Base-by-base conservation (phyloP, 257 asterid genomes). In the Nyctanthes arbortristis region DNA sequence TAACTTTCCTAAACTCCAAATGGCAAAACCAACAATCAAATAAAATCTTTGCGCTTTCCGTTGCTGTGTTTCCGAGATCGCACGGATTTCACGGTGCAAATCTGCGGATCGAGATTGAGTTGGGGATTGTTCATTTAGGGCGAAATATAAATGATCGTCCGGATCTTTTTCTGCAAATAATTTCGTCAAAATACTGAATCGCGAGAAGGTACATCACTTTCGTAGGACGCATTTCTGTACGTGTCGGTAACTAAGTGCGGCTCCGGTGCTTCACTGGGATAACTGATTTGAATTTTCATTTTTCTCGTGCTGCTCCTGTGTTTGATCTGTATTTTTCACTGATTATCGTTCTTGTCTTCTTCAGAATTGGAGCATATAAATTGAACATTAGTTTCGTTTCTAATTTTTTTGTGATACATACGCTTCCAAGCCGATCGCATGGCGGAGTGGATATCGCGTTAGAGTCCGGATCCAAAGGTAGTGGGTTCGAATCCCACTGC, bases 371-470 rank as follows among this genome's bases (percentile, higher is more conserved):
- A 4, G 27, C 0, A 16, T 39, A 16, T 55, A 64, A 64, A 31
- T 31, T 30, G 43, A 69, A 64, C 13, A 1, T 63, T 71, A 71
- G 10, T 40, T 34, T 10, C 27, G 35, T 20, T 20, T 35, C 9
- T 36, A 35, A 4, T 8, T 35, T 25, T 25, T 60, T 14, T 47
- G 3, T 14, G 0, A 25, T 40, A 39, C 5, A 0, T 12, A 7
- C 22, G 18, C 9, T 29, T 12, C 5, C 4, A 25, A 40, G 22
- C 3, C 4, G 96, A 71, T 92, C 91, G 73, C 97, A 85, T 90
- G 90, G 96, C 97, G 93, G 77, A 90, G 96, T 88, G 98, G 98
- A 92, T 90, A 92, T 80, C 93, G 97, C 95, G 91, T 92, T 90
- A 88, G 96, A 92, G 83, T 92, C 93, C 96, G 96, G 32, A 92